phyloP scores from a whole-genome alignment of 495 filamentous ascomycete genomes.

The Entonaema liquescens region DNA sequence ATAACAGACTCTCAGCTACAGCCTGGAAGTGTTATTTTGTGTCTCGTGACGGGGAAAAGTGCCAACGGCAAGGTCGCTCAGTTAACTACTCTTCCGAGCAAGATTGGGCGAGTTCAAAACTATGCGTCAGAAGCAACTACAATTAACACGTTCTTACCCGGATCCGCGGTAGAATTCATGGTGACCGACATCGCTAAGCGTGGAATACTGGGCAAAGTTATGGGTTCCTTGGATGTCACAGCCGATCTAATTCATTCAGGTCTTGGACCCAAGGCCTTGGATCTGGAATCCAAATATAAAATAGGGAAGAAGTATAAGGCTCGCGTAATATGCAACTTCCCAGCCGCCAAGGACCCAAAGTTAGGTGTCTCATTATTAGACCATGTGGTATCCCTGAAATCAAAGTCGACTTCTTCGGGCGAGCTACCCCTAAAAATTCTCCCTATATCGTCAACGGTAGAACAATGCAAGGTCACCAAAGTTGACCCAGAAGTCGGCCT shows the following conservation, averaged over 20 bases:
- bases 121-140: conserved; percentile 80
- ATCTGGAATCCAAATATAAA: conserved; percentile 77
- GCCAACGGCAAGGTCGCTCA: conserved; percentile 84
- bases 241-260: conserved; percentile 91
- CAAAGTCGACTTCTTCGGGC: conserved; percentile 51
- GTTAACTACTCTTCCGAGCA: conserved; percentile 77
- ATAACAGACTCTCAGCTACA: conserved; percentile 69
- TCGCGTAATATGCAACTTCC: conserved; percentile 85
- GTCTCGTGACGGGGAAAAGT: conserved; percentile 77
- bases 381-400: conserved; percentile 74
- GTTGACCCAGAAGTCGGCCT: conserved; percentile 81
- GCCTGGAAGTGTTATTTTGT: conserved; percentile 80
- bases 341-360: conserved; percentile 78
- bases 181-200: conserved; percentile 73
- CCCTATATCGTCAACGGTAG: conserved; percentile 77
- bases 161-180: conserved; percentile 85
- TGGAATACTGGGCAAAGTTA: conserved; percentile 78
- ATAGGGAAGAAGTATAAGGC: conserved; percentile 84
- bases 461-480: conserved; percentile 76
- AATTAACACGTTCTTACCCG: conserved; percentile 88
- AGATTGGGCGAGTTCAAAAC: conserved; percentile 72
- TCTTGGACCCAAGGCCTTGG: conserved; percentile 66
- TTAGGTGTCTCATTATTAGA: conserved; percentile 86
- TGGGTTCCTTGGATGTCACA: conserved; percentile 89
- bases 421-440: conserved; percentile 62